phyloP scores from a whole-genome alignment of 495 filamentous ascomycete species.

The Copromyces sp. region DNA sequence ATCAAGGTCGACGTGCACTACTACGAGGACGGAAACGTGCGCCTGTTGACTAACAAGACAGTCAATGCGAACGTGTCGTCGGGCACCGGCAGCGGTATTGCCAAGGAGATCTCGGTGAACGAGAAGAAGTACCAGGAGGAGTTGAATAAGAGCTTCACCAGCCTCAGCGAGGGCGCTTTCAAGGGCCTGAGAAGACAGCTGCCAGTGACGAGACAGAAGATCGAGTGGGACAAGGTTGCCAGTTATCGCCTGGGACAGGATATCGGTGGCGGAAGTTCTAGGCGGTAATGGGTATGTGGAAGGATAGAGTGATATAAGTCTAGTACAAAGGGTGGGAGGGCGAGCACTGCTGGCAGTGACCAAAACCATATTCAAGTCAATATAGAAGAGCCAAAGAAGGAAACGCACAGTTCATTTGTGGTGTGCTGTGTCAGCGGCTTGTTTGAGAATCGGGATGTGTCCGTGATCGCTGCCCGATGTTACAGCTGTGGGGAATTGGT shows the following conservation, averaged over 20 bases:
- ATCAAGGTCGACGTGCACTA: constrained; percentile 93
- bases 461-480: neutral
- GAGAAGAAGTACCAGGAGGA: constrained; percentile 97
- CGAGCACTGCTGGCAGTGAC: neutral
- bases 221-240: constrained; percentile 99
- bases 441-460: neutral
- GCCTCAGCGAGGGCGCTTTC: constrained; percentile 85
- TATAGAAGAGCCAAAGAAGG: neutral
- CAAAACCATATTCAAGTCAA: neutral
- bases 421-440: neutral
- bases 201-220: constrained; percentile 94
- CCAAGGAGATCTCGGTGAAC: constrained; percentile 59
- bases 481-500: neutral
- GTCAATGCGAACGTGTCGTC: constrained; percentile 48
- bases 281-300: constrained; percentile 21
- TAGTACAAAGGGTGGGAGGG: neutral
- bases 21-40: constrained; percentile 98
- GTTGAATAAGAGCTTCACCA: constrained; percentile 79
- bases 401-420: neutral
- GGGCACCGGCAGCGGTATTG: constrained; percentile 54
- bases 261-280: constrained; percentile 47
- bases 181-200: constrained; percentile 87
- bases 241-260: constrained; percentile 78
- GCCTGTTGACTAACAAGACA: constrained; percentile 75
- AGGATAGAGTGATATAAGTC: neutral